Percentiles rank a stretch among this genome's conserved stretches.
These are phyloP conservation scores for Reticulascus tulasneorum DNA, from an alignment of 2,329 filamentous ascomycete genomes.

Conservation along the genomic window DNA sequence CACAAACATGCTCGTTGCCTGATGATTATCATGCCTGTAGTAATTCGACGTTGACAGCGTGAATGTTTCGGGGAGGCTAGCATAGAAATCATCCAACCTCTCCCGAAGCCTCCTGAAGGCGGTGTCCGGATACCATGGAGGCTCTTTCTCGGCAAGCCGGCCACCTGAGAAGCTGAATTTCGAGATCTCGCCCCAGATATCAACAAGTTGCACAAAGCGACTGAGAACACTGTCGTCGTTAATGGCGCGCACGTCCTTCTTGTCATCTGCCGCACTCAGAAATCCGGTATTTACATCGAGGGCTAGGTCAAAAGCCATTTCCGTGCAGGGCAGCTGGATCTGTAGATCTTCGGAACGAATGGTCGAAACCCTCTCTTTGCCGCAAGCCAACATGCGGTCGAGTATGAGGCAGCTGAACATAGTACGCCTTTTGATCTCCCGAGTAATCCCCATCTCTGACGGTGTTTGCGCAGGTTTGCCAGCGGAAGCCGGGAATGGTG, in stretches of 20 bases:
- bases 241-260: conserved; percentile 18
- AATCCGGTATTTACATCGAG: conserved; percentile 53
- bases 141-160: conserved; percentile 41
- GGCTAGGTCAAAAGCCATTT: conserved; percentile 60
- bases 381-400: conserved; percentile 65
- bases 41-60: conserved; percentile 59
- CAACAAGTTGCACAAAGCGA: conserved; percentile 54
- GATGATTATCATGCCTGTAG: conserved; percentile 60
- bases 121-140: conserved; percentile 57
- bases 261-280: conserved; percentile 24
- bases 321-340: conserved; percentile 65
- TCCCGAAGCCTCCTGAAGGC: conserved; percentile 50
- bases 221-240: conserved; percentile 45
- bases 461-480: conserved; percentile 8
- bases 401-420: conserved; percentile 74
- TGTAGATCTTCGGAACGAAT: conserved; percentile 56
- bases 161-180: conserved; percentile 50
- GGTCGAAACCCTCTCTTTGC: conserved; percentile 56
- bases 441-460: conserved; percentile 23
- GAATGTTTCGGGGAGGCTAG: conserved; percentile 16
- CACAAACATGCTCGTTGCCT: conserved; percentile 60
- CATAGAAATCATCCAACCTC: conserved; percentile 50
- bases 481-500: conserved; percentile 1
- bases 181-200: conserved; percentile 57
- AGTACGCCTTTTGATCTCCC: conserved; percentile 63